Evolutionary conservation across 2,329 filamentous ascomycete genomes (phyloP).

Genomic region (Rhytidhysteron rufulum): DNA sequence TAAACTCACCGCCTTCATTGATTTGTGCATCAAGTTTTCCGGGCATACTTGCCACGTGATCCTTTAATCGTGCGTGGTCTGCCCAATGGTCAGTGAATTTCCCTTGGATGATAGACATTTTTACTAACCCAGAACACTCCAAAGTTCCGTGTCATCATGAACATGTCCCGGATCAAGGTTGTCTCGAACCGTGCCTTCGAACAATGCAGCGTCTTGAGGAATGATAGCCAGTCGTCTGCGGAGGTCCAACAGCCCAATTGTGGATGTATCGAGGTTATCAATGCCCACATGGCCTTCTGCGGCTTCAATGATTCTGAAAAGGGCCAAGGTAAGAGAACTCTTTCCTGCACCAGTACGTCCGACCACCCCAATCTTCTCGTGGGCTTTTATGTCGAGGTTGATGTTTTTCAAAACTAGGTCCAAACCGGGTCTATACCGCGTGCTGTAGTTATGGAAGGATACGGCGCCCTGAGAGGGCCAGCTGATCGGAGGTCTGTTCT

Average conservation of each 20-base stretch:
- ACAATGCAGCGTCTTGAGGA: constrained; percentile 93
- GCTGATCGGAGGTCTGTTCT: constrained; percentile 78
- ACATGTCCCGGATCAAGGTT: constrained; percentile 94
- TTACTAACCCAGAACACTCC: constrained; percentile 83
- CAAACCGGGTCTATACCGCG: constrained; percentile 82
- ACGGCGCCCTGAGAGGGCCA: constrained; percentile 91
- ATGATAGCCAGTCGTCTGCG: constrained; percentile 91
- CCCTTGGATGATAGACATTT: not conserved
- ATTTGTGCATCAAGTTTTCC: constrained; percentile 87
- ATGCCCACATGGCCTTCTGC: constrained; percentile 80
- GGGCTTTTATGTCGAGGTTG: constrained; percentile 85
- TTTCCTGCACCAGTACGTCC: constrained; percentile 95
- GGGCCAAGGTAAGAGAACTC: constrained; percentile 83
- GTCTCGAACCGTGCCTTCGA: constrained; percentile 88
- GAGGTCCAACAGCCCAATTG: constrained; percentile 85
- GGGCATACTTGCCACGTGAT: constrained; percentile 81
- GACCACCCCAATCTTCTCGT: constrained; percentile 97
- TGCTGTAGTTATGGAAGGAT: constrained; percentile 89
- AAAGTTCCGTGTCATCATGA: constrained; percentile 94
- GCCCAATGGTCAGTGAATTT: constrained; percentile 19
- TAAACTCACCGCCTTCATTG: constrained; percentile 80
- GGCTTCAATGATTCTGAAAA: constrained; percentile 95
- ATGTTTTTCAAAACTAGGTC: constrained; percentile 93
- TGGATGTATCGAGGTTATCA: constrained; percentile 82
- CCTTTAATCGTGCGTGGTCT: constrained; percentile 92